Base-by-base conservation (phyloP, 768 basidiomycete genomes). In the Phylloporus sp. region DNA sequence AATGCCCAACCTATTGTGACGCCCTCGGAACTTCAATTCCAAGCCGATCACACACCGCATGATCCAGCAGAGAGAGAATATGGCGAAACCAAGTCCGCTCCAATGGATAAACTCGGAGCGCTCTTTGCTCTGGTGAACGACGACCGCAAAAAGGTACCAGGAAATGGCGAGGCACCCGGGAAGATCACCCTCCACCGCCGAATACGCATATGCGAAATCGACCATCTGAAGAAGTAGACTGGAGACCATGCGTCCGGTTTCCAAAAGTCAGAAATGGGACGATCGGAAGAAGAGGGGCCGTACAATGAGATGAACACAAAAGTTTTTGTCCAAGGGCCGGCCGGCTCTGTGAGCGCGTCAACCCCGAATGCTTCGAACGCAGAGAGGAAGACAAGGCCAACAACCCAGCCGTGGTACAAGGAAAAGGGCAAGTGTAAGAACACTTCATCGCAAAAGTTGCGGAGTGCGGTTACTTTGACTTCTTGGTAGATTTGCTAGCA, bases 401-500 rank as follows among this genome's bases (percentile, higher is more conserved):
- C 75, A 11, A 71, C 71, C 77, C 78, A 79, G 42, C 81, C 82
- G 55, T 84, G 82, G 63, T 77, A 86, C 38, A 86, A 68, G 11
- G 78, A 82, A 70, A 87, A 86, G 5, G 85, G 84, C 10, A 84
- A 74, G 59, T 85, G 82, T n/a, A 86, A 67, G 41, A 84, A 82
- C 49, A 82, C 58, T 54, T 84, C 82, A 54, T 84, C 81, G 33
- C 67, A 69, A 37, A 74, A 55, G 52, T 65, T 71, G 55, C 77
- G 70, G 43, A 76, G 64, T 18, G 69, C 63, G n/a, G 61, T 79
- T 55, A 71, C 74, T 66, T 83, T 82, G 60, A 86, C 75, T 44
- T 81, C 67, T 57, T 79, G 81, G 65, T 86, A 83, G 60, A 84
- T 80, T 66, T 82, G 79, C 64, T 74, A 55, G 6, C 21, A 28